phyloP scores from a whole-genome alignment of 129 eudicot species.

The Daucus carota region DH1_v3.0 NC_030386.2:21554501-21555000 shows the following conservation, averaged over 20 bases:
- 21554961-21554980: background rate
- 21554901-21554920: background rate
- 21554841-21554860: background rate
- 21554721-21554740: background rate
- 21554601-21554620: background rate
- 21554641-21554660: no score
- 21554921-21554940: background rate
- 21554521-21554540: background rate
- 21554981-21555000: background rate
- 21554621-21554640: background rate
- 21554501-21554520: background rate
- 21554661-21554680: background rate
- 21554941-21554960: background rate
- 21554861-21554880: background rate
- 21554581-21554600: background rate
- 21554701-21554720: background rate
- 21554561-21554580: background rate
- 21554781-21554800: background rate
- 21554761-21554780: background rate
- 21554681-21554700: background rate
- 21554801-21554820: background rate
- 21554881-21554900: background rate
- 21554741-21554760: background rate
- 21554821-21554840: no score
- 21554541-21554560: background rate